Percentiles rank a stretch among this genome's conserved stretches.
These are phyloP conservation scores for Cyberlindnera americana DNA, from an alignment of 805 yeast genomes.

Conservation along the genomic window DNA sequence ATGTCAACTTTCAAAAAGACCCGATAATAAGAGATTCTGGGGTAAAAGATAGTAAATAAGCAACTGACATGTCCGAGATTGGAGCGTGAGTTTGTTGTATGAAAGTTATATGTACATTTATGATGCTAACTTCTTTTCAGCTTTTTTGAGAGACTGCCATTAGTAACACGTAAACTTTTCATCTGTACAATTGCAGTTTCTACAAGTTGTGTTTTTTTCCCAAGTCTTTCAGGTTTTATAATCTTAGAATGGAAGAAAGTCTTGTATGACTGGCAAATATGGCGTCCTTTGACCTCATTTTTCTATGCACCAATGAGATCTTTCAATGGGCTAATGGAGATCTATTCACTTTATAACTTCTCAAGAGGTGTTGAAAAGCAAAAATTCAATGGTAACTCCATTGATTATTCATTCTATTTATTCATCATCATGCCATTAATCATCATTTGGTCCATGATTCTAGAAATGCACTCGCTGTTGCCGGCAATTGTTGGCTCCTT, in stretches of 20 bases:
- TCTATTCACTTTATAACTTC: slow-evolving; percentile 54
- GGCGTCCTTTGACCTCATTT: slow-evolving; percentile 49
- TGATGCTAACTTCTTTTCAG: slow-evolving; percentile 16
- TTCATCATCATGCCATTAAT: slow-evolving; percentile 47
- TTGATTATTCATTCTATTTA: slow-evolving; percentile 56
- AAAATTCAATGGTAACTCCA: slow-evolving; percentile 43
- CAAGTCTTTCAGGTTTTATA: slow-evolving; percentile 18
- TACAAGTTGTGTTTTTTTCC: slow-evolving; percentile 34
- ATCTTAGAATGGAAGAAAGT: slow-evolving; percentile 29
- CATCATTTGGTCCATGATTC: slow-evolving; percentile 32
- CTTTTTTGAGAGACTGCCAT: slow-evolving; percentile 47
- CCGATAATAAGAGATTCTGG: too few species aligned
- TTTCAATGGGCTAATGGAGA: slow-evolving; percentile 45
- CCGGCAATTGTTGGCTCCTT: slow-evolving; percentile 48
- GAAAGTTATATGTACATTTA: not conserved
- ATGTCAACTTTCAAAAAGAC: too few species aligned
- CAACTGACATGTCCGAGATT: slow-evolving; percentile 2
- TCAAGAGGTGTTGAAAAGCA: slow-evolving; percentile 53
- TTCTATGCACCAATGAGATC: slow-evolving; percentile 40
- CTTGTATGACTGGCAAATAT: slow-evolving; percentile 35
- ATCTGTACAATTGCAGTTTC: slow-evolving; percentile 46
- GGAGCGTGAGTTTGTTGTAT: not conserved
- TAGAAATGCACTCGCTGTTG: slow-evolving; percentile 29
- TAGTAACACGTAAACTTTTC: slow-evolving; percentile 54
- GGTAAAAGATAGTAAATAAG: too few species aligned